Evolutionary conservation across 331 rosid species (phyloP), one percentile per base, ranked within the genome.

Genomic region (Saraca asoca): DNA sequence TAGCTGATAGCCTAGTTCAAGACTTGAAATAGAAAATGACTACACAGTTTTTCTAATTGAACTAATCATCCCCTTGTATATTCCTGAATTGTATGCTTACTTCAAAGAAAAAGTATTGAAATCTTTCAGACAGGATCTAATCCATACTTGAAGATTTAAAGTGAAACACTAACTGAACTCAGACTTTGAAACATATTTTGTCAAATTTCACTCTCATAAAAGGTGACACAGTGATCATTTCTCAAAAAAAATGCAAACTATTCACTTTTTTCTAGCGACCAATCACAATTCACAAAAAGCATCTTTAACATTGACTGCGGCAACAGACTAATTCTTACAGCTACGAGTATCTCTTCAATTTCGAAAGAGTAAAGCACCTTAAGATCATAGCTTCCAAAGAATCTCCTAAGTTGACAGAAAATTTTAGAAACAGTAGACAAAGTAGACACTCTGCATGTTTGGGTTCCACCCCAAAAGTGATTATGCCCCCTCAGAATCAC

Each of bases 1-100:
- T 11, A 7, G 11, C 13, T 38, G 12, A 66, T 39, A 5, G 38
- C 62, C 38, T 7, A 5, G 62, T 41, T 18, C 16, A 44, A 37
- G 55, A 43, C 10, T 37, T 19, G 38, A 19, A 46, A 18, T n/a
- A 35, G 38, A 54, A 54, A 33, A 73, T 63, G 78, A 53, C 16
- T 37, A 56, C 15, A 37, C 7, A 33, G 5, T 13, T 54, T 45
- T 72, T 67, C 9, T 24, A 56, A 49, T 29, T 11, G 18, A 59
- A 64, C 31, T 38, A 44, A 17, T 41, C 35, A 57, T 31, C 61
- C 29, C 56, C 29, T 41, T 7, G 61, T 3, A 11, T 29, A 55
- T 49, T 48, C 45, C 37, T 24, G 12, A 46, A 12, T 1, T 14
- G 72, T 35, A 45, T 17, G 11, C 17, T 66, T 39, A 24, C 24